Base-by-base conservation (phyloP, 495 filamentous ascomycete genomes). In the Penicillium subrubescens region DNA sequence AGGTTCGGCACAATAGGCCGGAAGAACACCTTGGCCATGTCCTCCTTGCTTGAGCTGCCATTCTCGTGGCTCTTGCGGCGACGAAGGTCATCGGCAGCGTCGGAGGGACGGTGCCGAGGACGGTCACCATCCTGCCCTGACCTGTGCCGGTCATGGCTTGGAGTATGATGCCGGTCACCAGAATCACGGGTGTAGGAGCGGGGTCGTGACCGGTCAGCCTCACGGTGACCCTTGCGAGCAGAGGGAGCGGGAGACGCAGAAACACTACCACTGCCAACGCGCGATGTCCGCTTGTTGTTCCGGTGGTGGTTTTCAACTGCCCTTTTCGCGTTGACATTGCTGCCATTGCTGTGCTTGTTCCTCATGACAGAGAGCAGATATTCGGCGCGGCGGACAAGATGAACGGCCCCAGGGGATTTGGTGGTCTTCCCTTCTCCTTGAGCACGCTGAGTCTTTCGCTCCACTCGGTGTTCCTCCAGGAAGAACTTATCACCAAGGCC, bases 381-480 rank as follows among this genome's bases (percentile, higher is more conserved):
- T 72, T 98, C 94, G 5, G 94, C 92, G 56, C 95, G 89, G 21
- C 95, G 92, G 56, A 98, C 95, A 41, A 99, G 87, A 71, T 99
- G 95, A 35, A 98, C 95, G 53, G 95, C 94, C 3, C 94, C 95
- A 11, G 95, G 95, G 4, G 95, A 94, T 69, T 97, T 96, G 2
- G 92, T 90, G 19, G 87, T 83, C 69, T 91, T 91, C 37, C 81
- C 79, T 14, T 95, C 92, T 1, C 81, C 86, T 66, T 92, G 92
- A 63, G 82, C 84, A 19, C 95, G 90, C 68, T 97, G 92, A 65
- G 93, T 94, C 70, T 98, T 98, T 75, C 96, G 91, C 73, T 94
- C 96, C 25, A 97, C 94, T n/a, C 94, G 90, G 73, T 97, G 94
- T 71, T 99, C 95, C 73, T 99, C 95, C 7, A 99, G 75, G 80